These are phyloP conservation scores for Penicillium paradoxum DNA, from an alignment of 495 filamentous ascomycete species.

Conservation along the genomic window DNA sequence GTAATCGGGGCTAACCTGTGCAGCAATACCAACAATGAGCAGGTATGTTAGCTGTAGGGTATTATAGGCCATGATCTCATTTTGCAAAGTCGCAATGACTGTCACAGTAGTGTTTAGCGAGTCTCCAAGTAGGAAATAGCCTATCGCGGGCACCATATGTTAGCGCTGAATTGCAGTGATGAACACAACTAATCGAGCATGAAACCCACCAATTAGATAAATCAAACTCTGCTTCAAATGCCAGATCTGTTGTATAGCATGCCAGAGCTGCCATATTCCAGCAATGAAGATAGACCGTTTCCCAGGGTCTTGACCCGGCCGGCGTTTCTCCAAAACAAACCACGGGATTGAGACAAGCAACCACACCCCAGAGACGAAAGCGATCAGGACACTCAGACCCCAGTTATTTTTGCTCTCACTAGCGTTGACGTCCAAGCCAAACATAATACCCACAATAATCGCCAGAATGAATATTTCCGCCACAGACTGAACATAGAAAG, in stretches of 20 bases:
- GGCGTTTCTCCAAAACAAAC: slow-evolving; percentile 59
- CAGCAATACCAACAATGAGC: slow-evolving; percentile 57
- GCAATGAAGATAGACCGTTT: slow-evolving; percentile 46
- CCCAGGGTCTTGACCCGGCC: slow-evolving; percentile 52
- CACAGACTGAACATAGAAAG: slow-evolving; percentile 58
- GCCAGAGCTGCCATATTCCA: slow-evolving; percentile 54
- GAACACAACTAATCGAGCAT: background rate
- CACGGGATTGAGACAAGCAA: slow-evolving; percentile 55
- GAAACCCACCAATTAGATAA: slow-evolving; percentile 51
- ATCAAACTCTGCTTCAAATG: slow-evolving; percentile 58
- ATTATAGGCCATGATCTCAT: slow-evolving; percentile 56
- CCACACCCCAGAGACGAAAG: slow-evolving; percentile 61
- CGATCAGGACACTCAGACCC: slow-evolving; percentile 59
- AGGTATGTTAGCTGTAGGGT: slow-evolving; percentile 58
- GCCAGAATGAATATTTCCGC: slow-evolving; percentile 58
- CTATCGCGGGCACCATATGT: slow-evolving; percentile 13
- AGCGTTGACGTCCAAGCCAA: slow-evolving; percentile 53
- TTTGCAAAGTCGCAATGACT: slow-evolving; percentile 59
- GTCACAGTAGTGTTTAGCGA: slow-evolving; percentile 64
- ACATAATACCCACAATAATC: slow-evolving; percentile 59
- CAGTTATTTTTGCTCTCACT: slow-evolving; percentile 58
- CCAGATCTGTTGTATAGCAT: slow-evolving; percentile 56
- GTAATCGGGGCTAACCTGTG: slow-evolving; percentile 36
- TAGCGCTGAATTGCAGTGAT: background rate
- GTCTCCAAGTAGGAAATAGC: slow-evolving; percentile 62